Evolutionary conservation across 2,329 filamentous ascomycete genomes (phyloP), one percentile per base, ranked within the genome.

Genomic region (Thielaviopsis ethacetica): DNA sequence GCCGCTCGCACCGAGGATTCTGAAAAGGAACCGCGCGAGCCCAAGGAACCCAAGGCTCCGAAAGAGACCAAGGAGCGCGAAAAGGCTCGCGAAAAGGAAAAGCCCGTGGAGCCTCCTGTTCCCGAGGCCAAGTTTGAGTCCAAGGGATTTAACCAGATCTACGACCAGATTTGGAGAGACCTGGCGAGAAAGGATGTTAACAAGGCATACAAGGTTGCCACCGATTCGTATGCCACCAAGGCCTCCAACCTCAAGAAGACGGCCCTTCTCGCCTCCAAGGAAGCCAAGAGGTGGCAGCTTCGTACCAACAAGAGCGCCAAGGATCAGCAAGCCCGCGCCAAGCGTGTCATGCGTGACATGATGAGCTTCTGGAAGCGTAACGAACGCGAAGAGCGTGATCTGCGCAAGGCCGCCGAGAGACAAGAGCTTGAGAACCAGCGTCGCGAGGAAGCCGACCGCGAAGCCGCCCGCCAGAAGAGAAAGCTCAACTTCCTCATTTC

Each of bases 401-500:
- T 94, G 63, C 85, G 93, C 65, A 94, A 95, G 74, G 84, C 91
- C 57, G 93, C 93, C 5, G 93, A 98, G 75, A 88, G 86, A 70
- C 90, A 95, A 70, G 93, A 97, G 73, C 81, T 98, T 54, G 93
- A 98, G 70, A 94, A 93, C 67, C 93, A 93, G 19, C 91, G 93
- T 72, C 94, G 91, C 73, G 91, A 91, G 62, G 93, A 98, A 75
- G 93, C 93, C 5, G 93, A 97, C 66, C 90, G 94, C 64, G 93
- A 98, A 79, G 90, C 93, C 17, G 95, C 95, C 65, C 83, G 93
- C 63, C 93, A 98, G 74, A 95, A 95, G 81, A 84, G 93, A 67
- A 98, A 98, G 76, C 87, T 98, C 70, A 97, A 98, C 73, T 98
- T 98, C 79, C 80, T 98, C 63, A 98, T 98, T 71, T 96, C 91